phyloP scores from a whole-genome alignment of 2,329 filamentous ascomycete species.

The Colletotrichum chrysophilum region DNA sequence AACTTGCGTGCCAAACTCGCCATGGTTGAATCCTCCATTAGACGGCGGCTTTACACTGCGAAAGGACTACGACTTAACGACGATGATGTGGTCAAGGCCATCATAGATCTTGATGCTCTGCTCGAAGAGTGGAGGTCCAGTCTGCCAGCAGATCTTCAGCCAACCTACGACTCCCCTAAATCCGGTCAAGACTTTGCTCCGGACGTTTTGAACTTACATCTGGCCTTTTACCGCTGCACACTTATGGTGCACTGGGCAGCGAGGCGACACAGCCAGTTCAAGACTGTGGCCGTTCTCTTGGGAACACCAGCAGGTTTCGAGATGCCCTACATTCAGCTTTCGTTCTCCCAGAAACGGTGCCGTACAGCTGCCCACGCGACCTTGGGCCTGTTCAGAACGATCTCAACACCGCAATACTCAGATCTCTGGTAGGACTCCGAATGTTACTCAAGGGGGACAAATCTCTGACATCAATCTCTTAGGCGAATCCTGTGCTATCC shows the following conservation, averaged over 20 bases:
- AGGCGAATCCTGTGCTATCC: constrained; percentile 20
- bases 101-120: constrained; percentile 12
- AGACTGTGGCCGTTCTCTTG: background rate
- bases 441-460: background rate
- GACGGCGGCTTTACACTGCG: constrained; percentile 12
- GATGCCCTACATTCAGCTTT: constrained; percentile 3
- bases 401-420: constrained; percentile 6
- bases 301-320: background rate
- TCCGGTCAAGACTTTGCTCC: background rate
- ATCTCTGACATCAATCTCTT: background rate
- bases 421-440: constrained; percentile 7
- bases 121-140: constrained; percentile 15
- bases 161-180: background rate
- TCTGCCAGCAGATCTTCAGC: constrained; percentile 2
- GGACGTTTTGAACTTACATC: constrained; percentile 12
- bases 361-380: constrained; percentile 11
- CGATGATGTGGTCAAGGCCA: constrained; percentile 2
- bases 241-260: constrained; percentile 18
- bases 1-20: constrained; percentile 16
- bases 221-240: constrained; percentile 12
- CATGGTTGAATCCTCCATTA: constrained; percentile 17
- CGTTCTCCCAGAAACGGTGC: constrained; percentile 12
- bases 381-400: background rate
- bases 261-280: background rate
- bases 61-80: constrained; percentile 8